Conservation (phyloP, 805 yeast genomes). For the Wilhelminamyces savonicus region DNA sequence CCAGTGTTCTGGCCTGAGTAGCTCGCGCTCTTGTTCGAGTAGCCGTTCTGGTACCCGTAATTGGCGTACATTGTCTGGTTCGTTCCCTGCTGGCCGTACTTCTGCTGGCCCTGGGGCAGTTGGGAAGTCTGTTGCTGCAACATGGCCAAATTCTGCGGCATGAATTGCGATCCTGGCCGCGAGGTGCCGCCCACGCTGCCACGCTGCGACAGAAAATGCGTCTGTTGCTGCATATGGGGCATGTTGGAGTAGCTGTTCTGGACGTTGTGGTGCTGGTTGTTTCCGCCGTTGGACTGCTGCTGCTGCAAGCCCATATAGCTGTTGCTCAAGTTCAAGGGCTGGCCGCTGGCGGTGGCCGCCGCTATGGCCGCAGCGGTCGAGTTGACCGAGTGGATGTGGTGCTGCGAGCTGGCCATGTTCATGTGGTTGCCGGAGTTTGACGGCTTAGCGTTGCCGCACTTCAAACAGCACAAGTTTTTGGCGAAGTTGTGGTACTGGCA, state of each 20-base stretch:
- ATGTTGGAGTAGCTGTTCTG: not conserved
- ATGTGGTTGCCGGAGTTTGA: conserved; percentile 17
- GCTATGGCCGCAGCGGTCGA: conserved; percentile 43
- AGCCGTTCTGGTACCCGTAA: conserved; percentile 7
- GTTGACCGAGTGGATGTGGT: conserved; percentile 25
- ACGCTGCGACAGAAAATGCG: too few relatives aligned
- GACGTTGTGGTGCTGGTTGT: not conserved
- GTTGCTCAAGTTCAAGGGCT: conserved; percentile 32
- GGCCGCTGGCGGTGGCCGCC: conserved; percentile 43
- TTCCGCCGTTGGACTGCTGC: conserved; percentile 22
- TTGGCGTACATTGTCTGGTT: conserved; percentile 20
- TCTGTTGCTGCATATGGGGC: conserved; percentile 2
- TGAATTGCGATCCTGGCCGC: conserved; percentile 10
- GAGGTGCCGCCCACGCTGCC: conserved; percentile 13
- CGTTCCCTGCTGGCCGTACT: conserved; percentile 11
- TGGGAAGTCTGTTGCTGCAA: conserved; percentile 6
- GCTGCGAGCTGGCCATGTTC: not conserved
- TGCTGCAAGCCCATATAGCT: conserved; percentile 27
- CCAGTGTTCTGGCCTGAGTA: conserved; percentile 4
- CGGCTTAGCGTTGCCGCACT: conserved; percentile 75
- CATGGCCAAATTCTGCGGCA: conserved; percentile 17
- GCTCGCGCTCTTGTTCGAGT: conserved; percentile 4
- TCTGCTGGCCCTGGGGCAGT: conserved; percentile 4
- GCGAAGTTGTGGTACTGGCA: conserved; percentile 92
- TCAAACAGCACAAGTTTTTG: conserved; percentile 76